These are phyloP conservation scores for Fusarium sp. DNA, from an alignment of 2,329 filamentous ascomycete genomes.

Conservation along the genomic window DNA sequence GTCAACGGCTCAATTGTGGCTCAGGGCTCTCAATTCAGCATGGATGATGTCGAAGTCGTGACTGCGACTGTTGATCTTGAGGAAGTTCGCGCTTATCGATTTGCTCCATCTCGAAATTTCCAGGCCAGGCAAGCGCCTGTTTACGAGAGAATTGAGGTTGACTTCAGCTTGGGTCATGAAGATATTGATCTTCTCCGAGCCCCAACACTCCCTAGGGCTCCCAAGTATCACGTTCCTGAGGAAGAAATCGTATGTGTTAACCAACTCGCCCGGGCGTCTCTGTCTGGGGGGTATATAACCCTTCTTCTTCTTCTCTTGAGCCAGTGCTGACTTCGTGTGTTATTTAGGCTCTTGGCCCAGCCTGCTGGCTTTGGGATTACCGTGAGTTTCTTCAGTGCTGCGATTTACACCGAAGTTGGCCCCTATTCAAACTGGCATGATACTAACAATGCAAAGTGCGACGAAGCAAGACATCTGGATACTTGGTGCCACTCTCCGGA, in stretches of 20 bases:
- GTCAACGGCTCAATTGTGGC: constrained; percentile 73
- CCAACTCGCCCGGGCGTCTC: neutral
- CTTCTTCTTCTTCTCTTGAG: neutral
- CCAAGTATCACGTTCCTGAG: constrained; percentile 40
- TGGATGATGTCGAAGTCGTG: constrained; percentile 72
- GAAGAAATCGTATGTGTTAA: constrained; percentile 40
- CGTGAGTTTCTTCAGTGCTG: neutral
- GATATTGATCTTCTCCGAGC: constrained; percentile 47
- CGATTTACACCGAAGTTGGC: neutral
- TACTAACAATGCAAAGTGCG: constrained; percentile 19
- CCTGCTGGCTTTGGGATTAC: constrained; percentile 40
- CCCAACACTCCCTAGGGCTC: constrained; percentile 48
- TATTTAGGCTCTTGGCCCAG: constrained; percentile 27
- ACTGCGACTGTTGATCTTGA: constrained; percentile 78
- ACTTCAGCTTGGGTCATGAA: constrained; percentile 51
- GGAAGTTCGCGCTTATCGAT: constrained; percentile 74
- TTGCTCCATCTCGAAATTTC: constrained; percentile 66
- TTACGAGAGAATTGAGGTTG: constrained; percentile 40
- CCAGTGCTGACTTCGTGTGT: neutral
- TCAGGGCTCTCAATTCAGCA: constrained; percentile 73
- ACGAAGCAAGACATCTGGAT: constrained; percentile 30
- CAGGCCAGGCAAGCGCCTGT: constrained; percentile 63
- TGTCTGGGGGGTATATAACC: neutral
- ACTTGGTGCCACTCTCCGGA: constrained; percentile 36
- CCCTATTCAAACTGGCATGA: neutral